Conservation (phyloP, 2,329 filamentous ascomycete species). For the Xylariales sp. region DNA sequence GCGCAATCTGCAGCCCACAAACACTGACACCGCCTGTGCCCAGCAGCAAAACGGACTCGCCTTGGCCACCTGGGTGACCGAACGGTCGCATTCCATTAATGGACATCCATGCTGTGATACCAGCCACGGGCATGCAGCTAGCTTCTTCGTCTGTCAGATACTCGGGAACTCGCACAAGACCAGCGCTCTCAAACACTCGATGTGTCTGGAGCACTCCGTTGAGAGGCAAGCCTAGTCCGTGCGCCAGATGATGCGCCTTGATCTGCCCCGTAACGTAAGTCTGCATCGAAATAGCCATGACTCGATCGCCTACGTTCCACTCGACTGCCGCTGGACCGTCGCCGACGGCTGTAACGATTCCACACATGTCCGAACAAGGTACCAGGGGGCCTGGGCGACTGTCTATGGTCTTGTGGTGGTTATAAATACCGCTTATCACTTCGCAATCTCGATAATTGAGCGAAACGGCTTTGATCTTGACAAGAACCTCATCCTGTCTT, state of each 20-base stretch:
- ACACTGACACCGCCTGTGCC: neutral
- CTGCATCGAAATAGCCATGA: neutral
- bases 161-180: neutral
- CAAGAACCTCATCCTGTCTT: neutral
- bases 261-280: neutral
- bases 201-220: neutral
- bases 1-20: neutral
- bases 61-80: too few relatives aligned
- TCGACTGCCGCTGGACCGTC: neutral
- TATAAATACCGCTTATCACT: neutral
- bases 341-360: neutral
- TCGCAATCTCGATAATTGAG: neutral
- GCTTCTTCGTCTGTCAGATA: neutral
- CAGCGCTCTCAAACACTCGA: neutral
- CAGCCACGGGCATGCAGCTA: neutral
- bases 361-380: neutral
- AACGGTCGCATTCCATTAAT: neutral
- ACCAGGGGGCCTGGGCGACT: too few relatives aligned
- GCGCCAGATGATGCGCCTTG: neutral
- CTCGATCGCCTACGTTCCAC: neutral
- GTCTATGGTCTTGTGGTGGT: neutral
- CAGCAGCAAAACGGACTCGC: neutral
- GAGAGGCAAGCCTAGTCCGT: neutral
- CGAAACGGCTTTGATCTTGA: neutral
- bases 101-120: neutral